Conservation (phyloP, 2,329 filamentous ascomycete genomes). For the Ilyonectria destructans region DNA sequence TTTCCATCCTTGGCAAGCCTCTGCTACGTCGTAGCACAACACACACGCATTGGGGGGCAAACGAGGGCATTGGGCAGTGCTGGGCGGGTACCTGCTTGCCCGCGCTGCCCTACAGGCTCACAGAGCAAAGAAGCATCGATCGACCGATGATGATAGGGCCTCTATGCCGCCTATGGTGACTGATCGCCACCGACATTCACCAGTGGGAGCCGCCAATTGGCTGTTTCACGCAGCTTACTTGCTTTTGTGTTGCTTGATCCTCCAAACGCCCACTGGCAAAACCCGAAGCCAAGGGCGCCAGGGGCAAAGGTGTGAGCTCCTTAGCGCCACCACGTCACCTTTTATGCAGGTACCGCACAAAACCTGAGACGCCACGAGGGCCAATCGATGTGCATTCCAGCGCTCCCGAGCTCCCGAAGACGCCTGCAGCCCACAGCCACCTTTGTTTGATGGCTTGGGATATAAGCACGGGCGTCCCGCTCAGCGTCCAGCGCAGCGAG, state of each 20-base stretch:
- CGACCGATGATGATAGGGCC: not conserved
- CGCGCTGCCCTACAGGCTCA: not conserved
- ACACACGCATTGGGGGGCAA: not conserved
- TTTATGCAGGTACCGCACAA: constrained; percentile 49
- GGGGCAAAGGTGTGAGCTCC: not conserved
- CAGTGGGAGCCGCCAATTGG: not conserved
- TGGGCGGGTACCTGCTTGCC: not conserved
- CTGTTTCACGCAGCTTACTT: not conserved
- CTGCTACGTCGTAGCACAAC: not conserved
- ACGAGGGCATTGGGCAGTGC: not conserved
- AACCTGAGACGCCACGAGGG: constrained; percentile 53
- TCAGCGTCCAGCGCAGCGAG: constrained; percentile 6
- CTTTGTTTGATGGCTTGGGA: constrained; percentile 25
- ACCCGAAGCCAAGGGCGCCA: not conserved
- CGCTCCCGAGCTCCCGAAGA: constrained; percentile 35
- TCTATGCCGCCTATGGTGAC: not conserved
- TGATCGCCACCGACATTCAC: constrained; percentile 1
- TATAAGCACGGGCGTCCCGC: constrained; percentile 6
- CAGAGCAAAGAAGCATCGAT: not conserved
- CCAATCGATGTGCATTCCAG: constrained; percentile 50
- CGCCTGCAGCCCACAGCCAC: constrained; percentile 41
- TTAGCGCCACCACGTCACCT: constrained; percentile 44
- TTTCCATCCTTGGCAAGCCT: not conserved
- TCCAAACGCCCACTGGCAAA: not conserved
- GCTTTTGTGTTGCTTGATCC: not conserved